Conservation (phyloP, 2,329 filamentous ascomycete species). For the Aspergillus sojae region DNA sequence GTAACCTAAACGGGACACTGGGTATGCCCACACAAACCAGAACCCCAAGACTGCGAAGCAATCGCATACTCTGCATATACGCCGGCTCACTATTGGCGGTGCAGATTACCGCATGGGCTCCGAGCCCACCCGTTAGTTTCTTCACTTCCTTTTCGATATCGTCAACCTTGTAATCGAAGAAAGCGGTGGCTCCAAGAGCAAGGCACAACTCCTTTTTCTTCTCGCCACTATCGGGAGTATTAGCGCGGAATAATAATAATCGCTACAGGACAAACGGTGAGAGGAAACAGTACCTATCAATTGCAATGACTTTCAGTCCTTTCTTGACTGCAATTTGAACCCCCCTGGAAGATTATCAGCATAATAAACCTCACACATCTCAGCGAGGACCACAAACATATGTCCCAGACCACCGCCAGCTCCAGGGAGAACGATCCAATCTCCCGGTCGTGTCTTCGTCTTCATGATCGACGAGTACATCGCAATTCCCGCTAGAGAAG, state of each 20-base stretch:
- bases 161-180: conserved; percentile 39
- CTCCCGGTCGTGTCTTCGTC: conserved; percentile 35
- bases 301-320: conserved; percentile 40
- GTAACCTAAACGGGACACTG: conserved; percentile 46
- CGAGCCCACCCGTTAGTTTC: conserved; percentile 44
- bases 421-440: conserved; percentile 41
- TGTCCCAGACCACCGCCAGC: conserved; percentile 44
- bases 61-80: conserved; percentile 47
- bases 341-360: conserved; percentile 28
- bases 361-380: not conserved
- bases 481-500: conserved; percentile 36
- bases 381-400: conserved; percentile 30
- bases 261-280: not conserved
- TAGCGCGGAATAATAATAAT: too few species aligned
- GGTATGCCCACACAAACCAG: conserved; percentile 53
- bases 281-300: conserved; percentile 33
- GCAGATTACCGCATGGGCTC: conserved; percentile 51
- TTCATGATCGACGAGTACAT: conserved; percentile 46
- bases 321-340: conserved; percentile 41
- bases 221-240: conserved; percentile 29
- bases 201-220: conserved; percentile 38
- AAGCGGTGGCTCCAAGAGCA: conserved; percentile 35
- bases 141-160: conserved; percentile 45
- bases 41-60: conserved; percentile 50
- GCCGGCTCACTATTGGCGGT: conserved; percentile 50